These are phyloP conservation scores for Copromyces sp. DNA, from an alignment of 495 filamentous ascomycete species.

Conservation along the genomic window DNA sequence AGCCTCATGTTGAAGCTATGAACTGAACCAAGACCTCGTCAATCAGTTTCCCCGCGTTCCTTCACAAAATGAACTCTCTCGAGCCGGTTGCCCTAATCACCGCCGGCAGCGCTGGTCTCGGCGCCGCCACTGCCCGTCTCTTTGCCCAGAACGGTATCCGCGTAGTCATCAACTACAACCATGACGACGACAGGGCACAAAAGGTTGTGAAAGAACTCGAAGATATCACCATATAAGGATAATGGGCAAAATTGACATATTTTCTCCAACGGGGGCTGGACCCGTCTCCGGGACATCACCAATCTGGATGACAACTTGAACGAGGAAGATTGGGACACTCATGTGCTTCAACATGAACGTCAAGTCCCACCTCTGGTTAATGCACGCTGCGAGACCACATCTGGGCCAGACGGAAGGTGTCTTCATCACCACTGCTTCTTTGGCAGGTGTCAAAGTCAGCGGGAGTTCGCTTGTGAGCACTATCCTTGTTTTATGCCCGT, in stretches of 20 bases:
- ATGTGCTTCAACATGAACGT: constrained; percentile 47
- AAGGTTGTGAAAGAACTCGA: constrained; percentile 34
- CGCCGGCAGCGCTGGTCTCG: constrained; percentile 46
- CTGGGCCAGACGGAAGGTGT: constrained; percentile 40
- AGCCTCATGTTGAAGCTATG: not conserved
- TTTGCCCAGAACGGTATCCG: constrained; percentile 39
- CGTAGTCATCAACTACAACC: constrained; percentile 45
- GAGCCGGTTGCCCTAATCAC: constrained; percentile 43
- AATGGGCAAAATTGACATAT: no score
- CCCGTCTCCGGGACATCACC: constrained; percentile 36
- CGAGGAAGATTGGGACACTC: constrained; percentile 51
- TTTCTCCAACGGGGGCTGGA: constrained; percentile 51
- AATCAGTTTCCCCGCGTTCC: not conserved
- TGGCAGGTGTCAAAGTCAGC: constrained; percentile 42
- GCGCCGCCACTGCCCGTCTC: constrained; percentile 40
- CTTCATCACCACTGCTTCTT: constrained; percentile 43
- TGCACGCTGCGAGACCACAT: constrained; percentile 36
- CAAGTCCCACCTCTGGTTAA: constrained; percentile 46
- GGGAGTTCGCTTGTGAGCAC: constrained; percentile 37
- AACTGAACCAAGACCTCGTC: not conserved
- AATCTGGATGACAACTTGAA: constrained; percentile 44
- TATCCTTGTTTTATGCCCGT: no score
- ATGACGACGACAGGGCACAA: constrained; percentile 33
- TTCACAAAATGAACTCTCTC: not conserved
- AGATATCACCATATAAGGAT: no score